These are phyloP conservation scores for Podospora conica DNA, from an alignment of 495 filamentous ascomycete species.

Conservation along the genomic window DNA sequence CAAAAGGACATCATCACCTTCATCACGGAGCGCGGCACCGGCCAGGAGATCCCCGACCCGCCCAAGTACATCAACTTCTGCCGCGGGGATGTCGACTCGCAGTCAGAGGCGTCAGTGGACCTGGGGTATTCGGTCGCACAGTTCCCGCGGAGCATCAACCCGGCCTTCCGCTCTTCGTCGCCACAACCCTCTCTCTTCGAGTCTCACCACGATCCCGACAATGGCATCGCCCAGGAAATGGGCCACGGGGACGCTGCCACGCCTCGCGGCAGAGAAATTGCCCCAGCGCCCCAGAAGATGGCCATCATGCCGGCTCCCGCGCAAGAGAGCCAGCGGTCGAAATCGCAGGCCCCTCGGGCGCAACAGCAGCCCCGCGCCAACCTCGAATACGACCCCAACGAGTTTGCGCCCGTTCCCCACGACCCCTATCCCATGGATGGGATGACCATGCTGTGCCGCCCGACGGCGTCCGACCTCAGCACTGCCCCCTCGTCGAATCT, in stretches of 20 bases:
- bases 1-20: constrained; percentile 90
- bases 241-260: constrained; percentile 47
- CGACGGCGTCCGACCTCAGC: constrained; percentile 77
- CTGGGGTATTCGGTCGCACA: constrained; percentile 89
- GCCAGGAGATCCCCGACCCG: constrained; percentile 91
- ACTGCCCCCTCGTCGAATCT: constrained; percentile 54
- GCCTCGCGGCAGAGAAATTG: constrained; percentile 47
- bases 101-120: constrained; percentile 76
- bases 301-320: constrained; percentile 16
- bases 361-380: constrained; percentile 27
- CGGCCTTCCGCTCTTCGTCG: constrained; percentile 87
- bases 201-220: constrained; percentile 79
- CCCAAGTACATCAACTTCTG: constrained; percentile 99
- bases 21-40: constrained; percentile 84
- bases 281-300: constrained; percentile 49
- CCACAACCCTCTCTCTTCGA: constrained; percentile 74
- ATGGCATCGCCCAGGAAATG: constrained; percentile 58
- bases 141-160: constrained; percentile 91
- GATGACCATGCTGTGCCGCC: constrained; percentile 98
- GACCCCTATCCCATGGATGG: constrained; percentile 94
- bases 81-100: constrained; percentile 77
- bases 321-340: constrained; percentile 15
- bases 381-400: constrained; percentile 48
- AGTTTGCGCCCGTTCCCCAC: constrained; percentile 69
- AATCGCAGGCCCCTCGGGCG: constrained; percentile 12